phyloP scores from a whole-genome alignment of 352 stramenopile genomes.

The Globisporangium ultimum region DNA sequence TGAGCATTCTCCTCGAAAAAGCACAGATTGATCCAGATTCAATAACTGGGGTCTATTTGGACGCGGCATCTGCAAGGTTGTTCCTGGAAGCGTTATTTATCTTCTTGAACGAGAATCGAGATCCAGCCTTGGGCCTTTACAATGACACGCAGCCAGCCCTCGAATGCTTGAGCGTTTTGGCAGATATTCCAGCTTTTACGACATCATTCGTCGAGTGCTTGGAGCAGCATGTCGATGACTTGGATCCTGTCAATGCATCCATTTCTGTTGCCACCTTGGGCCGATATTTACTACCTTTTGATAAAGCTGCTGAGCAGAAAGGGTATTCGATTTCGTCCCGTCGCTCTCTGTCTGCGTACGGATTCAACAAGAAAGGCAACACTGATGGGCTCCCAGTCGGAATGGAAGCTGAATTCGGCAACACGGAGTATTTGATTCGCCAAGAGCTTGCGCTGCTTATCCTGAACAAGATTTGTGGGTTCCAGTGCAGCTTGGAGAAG shows the following conservation, averaged over 20 bases:
- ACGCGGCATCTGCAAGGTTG: constrained; percentile 43
- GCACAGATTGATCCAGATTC: constrained; percentile 25
- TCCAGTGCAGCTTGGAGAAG: constrained; percentile 66
- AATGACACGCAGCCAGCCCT: constrained; percentile 70
- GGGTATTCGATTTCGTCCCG: constrained; percentile 74
- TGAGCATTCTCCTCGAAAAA: constrained; percentile 68
- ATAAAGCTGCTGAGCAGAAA: constrained; percentile 41
- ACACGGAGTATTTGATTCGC: constrained; percentile 67
- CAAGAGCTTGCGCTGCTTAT: constrained; percentile 77
- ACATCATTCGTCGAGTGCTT: constrained; percentile 58
- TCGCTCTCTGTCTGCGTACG: constrained; percentile 70
- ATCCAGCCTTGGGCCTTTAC: constrained; percentile 72
- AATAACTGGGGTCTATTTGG: constrained; percentile 54
- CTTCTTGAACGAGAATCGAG: constrained; percentile 78
- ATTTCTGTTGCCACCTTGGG: constrained; percentile 75
- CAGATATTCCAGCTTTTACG: constrained; percentile 56
- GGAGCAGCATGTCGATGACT: constrained; percentile 57
- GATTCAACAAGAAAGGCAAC: constrained; percentile 55
- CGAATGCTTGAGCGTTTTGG: constrained; percentile 66
- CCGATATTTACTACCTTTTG: constrained; percentile 72
- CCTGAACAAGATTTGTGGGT: constrained; percentile 77
- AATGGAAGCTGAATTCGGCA: constrained; percentile 75
- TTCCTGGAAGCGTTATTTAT: constrained; percentile 68
- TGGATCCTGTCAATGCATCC: constrained; percentile 58
- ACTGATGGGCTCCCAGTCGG: constrained; percentile 22